Percentiles rank a stretch among this genome's conserved stretches.
Conservation (phyloP, 2,329 filamentous ascomycete species). For the Didymella exigua region DNA sequence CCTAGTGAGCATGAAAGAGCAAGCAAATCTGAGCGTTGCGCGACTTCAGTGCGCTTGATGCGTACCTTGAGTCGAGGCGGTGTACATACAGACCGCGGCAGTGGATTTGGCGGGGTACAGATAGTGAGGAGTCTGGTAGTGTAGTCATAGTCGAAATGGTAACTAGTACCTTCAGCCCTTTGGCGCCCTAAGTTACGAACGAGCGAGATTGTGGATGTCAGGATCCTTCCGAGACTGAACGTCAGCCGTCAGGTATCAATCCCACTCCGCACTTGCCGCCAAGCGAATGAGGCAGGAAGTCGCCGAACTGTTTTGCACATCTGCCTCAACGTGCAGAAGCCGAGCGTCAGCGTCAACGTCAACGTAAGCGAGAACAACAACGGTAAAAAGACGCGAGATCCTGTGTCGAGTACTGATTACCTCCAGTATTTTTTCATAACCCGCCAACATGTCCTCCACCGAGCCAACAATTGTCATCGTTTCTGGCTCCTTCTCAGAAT, state of each 20-base stretch:
- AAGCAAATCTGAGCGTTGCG: neutral
- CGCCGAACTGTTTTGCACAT: neutral
- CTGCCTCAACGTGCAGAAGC: neutral
- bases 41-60: conserved; percentile 10
- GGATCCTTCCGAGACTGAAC: neutral
- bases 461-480: conserved; percentile 26
- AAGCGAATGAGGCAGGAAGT: neutral
- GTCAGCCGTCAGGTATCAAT: neutral
- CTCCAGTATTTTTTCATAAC: neutral
- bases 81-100: conserved; percentile 5
- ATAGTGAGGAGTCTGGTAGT: neutral
- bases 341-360: neutral
- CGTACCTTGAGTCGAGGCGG: neutral
- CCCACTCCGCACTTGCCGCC: neutral
- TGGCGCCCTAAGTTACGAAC: neutral
- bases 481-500: conserved; percentile 28
- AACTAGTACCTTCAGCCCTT: neutral
- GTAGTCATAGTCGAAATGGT: conserved; percentile 8
- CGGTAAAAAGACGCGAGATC: neutral
- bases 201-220: neutral
- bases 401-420: neutral
- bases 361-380: neutral
- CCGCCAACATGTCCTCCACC: conserved; percentile 1
- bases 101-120: neutral
- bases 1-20: conserved; percentile 9